phyloP scores from a whole-genome alignment of 345 rosid genomes.

The Ailanthus altissimus region DNA sequence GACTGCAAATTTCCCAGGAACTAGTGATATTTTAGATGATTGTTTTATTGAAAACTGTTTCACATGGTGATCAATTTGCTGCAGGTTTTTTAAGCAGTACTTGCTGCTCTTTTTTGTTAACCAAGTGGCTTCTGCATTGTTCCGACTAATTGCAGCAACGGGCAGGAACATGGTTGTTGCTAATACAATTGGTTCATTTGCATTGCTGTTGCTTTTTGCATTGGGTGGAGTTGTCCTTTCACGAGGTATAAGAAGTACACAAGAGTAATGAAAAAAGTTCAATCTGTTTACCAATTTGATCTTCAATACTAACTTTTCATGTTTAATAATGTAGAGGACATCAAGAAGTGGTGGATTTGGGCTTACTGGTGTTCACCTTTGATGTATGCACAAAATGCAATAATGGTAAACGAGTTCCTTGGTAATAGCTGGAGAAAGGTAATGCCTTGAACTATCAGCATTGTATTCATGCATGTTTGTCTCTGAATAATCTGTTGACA shows the following conservation, averaged over 20 bases:
- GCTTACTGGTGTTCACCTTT: constrained; percentile 81
- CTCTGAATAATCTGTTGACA: no score
- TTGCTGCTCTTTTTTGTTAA: constrained; percentile 38
- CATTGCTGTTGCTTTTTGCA: constrained; percentile 36
- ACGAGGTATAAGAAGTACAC: constrained; percentile 22
- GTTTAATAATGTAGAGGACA: constrained; percentile 45
- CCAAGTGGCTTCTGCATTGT: constrained; percentile 53
- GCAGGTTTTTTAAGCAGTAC: constrained; percentile 13
- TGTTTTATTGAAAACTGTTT: neutral
- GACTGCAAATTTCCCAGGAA: neutral
- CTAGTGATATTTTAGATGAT: neutral
- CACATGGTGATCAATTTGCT: neutral
- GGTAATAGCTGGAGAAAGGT: constrained; percentile 68
- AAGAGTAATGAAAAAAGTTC: neutral
- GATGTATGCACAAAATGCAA: constrained; percentile 80
- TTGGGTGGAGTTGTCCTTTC: constrained; percentile 50
- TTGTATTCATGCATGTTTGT: no score
- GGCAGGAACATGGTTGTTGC: constrained; percentile 53
- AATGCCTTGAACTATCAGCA: constrained; percentile 11
- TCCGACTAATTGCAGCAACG: constrained; percentile 48
- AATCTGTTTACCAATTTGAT: neutral
- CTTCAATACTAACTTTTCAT: neutral
- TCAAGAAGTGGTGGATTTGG: constrained; percentile 94
- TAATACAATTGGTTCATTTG: constrained; percentile 45
- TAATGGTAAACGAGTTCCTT: constrained; percentile 68